Evolutionary conservation across 1,139 yeast genomes (phyloP).

Genomic region (Ogataea hybrid): DNA sequence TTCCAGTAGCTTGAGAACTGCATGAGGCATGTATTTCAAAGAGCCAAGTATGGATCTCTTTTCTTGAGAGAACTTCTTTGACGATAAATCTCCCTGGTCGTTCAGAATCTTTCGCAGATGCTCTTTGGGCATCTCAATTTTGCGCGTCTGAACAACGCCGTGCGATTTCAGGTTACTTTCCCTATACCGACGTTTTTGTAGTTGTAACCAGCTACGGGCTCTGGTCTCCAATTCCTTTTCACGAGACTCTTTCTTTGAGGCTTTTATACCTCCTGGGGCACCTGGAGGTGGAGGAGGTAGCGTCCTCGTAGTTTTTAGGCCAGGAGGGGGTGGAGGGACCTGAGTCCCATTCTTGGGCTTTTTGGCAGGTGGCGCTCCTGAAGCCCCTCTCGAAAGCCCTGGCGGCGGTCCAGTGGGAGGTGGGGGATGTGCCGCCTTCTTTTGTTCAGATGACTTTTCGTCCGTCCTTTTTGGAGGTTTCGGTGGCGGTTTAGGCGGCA

Average conservation of each 20-base stretch:
- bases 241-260: constrained; percentile 12
- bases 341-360: constrained; percentile 1
- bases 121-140: constrained; percentile 91
- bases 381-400: neutral
- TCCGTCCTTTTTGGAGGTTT: constrained; percentile 23
- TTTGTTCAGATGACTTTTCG: constrained; percentile 12
- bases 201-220: constrained; percentile 61
- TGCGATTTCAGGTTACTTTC: constrained; percentile 34
- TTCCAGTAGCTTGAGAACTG: constrained; percentile 81
- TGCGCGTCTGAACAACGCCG: constrained; percentile 54
- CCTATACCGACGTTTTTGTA: constrained; percentile 58
- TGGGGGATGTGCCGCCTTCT: constrained; percentile 23
- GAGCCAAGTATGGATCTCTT: constrained; percentile 90
- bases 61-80: constrained; percentile 79
- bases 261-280: neutral
- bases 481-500: constrained; percentile 28
- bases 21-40: constrained; percentile 93
- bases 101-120: constrained; percentile 82
- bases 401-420: constrained; percentile 23
- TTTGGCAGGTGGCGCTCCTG: constrained; percentile 3
- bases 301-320: constrained; percentile 20
- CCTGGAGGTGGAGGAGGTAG: constrained; percentile 32
- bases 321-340: constrained; percentile 30
- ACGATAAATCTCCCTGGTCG: constrained; percentile 84
- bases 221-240: constrained; percentile 36